Evolutionary conservation across 352 stramenopile genomes (phyloP).

Genomic region (Aphanomyces astaci): DNA sequence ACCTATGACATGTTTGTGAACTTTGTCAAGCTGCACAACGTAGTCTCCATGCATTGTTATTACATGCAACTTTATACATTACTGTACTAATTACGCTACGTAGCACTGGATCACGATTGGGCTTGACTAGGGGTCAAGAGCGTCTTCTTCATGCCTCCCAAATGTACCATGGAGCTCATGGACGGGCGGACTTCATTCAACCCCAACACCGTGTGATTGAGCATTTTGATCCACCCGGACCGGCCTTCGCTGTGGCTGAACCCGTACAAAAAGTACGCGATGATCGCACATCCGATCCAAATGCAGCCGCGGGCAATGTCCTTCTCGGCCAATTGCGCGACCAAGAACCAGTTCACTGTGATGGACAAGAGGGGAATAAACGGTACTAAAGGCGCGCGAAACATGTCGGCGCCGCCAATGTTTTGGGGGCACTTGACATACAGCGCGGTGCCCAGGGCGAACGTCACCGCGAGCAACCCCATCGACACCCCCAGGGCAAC

Average conservation of each 20-base stretch:
- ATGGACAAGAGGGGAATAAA: conserved; percentile 51
- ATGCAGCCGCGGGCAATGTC: conserved; percentile 43
- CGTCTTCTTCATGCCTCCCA: neutral
- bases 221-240: conserved; percentile 46
- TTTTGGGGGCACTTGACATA: conserved; percentile 50
- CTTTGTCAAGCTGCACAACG: no score
- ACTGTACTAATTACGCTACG: no score
- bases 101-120: neutral
- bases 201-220: conserved; percentile 32
- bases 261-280: conserved; percentile 75
- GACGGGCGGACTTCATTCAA: conserved; percentile 43
- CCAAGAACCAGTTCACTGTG: conserved; percentile 62
- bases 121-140: neutral
- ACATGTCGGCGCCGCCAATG: conserved; percentile 36
- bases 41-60: no score
- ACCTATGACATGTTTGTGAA: no score
- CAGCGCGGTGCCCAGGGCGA: neutral
- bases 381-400: conserved; percentile 55
- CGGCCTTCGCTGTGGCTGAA: conserved; percentile 57
- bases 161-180: conserved; percentile 34
- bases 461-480: neutral
- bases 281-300: conserved; percentile 47
- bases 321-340: conserved; percentile 45
- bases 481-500: conserved; percentile 30
- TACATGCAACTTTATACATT: no score